phyloP scores from a whole-genome alignment of 2,329 filamentous ascomycete genomes.

The Pseudogymnoascus sp. region DNA sequence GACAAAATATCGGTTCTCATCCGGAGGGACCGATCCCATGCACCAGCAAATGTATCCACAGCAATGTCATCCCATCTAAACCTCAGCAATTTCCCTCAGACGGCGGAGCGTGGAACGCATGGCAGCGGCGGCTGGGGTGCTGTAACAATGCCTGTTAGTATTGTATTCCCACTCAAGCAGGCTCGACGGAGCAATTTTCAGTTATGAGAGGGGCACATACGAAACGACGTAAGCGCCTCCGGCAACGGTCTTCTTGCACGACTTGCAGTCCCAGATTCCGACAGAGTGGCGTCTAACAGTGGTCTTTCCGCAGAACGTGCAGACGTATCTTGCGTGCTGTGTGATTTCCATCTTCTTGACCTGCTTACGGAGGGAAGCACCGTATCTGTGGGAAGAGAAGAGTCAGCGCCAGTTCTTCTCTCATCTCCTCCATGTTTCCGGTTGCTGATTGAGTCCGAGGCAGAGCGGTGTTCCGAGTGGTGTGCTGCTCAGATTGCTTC shows the following conservation, averaged over 20 bases:
- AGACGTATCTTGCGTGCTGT: conserved; percentile 95
- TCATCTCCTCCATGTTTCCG: background rate
- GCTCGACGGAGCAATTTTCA: background rate
- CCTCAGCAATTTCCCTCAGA: conserved; percentile 95
- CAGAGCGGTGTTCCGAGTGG: background rate
- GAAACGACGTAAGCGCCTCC: conserved; percentile 92
- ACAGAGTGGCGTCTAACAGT: conserved; percentile 84
- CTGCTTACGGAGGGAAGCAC: conserved; percentile 98
- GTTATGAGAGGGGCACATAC: conserved; percentile 54
- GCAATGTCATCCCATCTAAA: conserved; percentile 48
- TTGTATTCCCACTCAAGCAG: background rate
- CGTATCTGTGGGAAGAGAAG: conserved; percentile 56
- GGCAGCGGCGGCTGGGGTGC: conserved; percentile 85
- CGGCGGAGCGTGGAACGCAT: conserved; percentile 95
- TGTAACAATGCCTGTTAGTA: conserved; percentile 30
- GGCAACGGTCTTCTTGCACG: conserved; percentile 89
- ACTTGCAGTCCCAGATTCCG: conserved; percentile 95
- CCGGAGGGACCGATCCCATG: conserved; percentile 25
- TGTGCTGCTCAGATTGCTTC: background rate
- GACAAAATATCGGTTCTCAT: conserved; percentile 12
- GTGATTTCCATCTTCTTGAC: conserved; percentile 99
- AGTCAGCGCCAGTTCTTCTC: conserved; percentile 6
- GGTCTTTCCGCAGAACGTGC: conserved; percentile 98
- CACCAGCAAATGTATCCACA: conserved; percentile 27
- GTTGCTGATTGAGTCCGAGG: background rate